Evolutionary conservation across 805 yeast species (phyloP), one percentile per base, ranked within the genome.

Genomic region (Kodamaea jinghongensis): DNA sequence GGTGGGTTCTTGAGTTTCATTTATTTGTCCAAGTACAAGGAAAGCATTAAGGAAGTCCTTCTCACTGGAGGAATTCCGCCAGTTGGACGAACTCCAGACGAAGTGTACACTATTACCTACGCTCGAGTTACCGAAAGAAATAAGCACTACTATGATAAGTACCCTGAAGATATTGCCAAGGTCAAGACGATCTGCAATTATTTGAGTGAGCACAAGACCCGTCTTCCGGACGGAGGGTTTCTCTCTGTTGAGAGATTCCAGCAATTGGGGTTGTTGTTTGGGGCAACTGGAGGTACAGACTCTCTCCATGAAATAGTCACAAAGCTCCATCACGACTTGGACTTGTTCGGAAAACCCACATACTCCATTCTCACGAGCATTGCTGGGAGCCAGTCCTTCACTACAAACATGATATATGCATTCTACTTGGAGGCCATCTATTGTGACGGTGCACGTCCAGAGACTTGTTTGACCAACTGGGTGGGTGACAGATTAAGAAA

Each of bases 21-120:
- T 3, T 78, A 78, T 49, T 52, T 75, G 13, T 74, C 81, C 3
- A 60, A 61, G 40, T 70, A 56, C 45, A 70, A 78, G 1, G 52
- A 54, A 1, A 58, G 73, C 2, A 43, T 78, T 17, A 61, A 60
- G 30, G 70, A 66, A 36, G 73, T 73, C 1, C 49, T 78, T 12
- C 54, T 78, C 16, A 71, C 83, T 1, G 84, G 81, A 1, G 84
- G 83, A 4, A 63, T 78, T 10, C 83, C 84, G 2, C 83, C 83
- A 1, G 52, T 78, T 12, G 63, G 61, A 4, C 51, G 48, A 23
- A 48, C 62, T 1, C 67, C 76, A 4, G 76, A 71, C 35, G 71
- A 71, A 28, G 81, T 78, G 6, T 76, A 78, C 46, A 39, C 42
- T 8, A 73, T 73, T 2, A 74, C 81, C 3, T 75, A 70, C 43